These are phyloP conservation scores for Alopecurus myosuroides DNA, from an alignment of 176 grass and related monocot genomes.

Conservation along the genomic window DNA sequence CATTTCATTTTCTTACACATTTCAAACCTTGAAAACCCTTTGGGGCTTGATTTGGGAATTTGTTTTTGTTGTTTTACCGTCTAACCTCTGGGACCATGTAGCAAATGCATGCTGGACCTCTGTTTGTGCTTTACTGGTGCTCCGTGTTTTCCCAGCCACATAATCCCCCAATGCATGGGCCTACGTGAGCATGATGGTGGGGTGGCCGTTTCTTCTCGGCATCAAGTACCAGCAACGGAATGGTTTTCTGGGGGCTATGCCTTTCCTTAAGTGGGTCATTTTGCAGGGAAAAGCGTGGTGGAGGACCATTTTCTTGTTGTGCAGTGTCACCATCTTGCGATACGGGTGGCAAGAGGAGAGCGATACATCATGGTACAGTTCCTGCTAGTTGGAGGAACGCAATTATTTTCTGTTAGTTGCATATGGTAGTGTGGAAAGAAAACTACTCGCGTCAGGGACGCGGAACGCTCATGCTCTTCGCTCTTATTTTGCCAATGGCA, in stretches of 20 bases:
- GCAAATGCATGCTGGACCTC: conserved; percentile 11
- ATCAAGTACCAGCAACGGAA: conserved; percentile 7
- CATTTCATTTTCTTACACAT: background rate
- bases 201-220: conserved; percentile 1
- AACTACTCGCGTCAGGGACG: background rate
- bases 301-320: background rate
- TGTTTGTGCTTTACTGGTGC: conserved; percentile 1
- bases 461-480: background rate
- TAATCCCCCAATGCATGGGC: conserved; percentile 15
- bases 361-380: background rate
- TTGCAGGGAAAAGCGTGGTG: conserved; percentile 3
- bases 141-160: conserved; percentile 14
- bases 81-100: background rate
- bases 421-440: background rate
- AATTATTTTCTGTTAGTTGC: background rate
- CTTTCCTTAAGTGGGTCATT: conserved; percentile 27
- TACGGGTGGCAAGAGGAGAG: background rate
- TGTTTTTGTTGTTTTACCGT: background rate
- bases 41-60: background rate
- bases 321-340: background rate
- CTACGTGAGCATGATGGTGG: conserved; percentile 31
- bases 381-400: background rate
- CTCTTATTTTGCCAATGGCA: background rate
- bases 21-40: background rate
- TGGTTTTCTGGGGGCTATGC: conserved; percentile 4